Evolutionary conservation across 306 rosid genomes (phyloP), one percentile per base, ranked within the genome.

Genomic region (Cyclanthera cordifolia): DNA sequence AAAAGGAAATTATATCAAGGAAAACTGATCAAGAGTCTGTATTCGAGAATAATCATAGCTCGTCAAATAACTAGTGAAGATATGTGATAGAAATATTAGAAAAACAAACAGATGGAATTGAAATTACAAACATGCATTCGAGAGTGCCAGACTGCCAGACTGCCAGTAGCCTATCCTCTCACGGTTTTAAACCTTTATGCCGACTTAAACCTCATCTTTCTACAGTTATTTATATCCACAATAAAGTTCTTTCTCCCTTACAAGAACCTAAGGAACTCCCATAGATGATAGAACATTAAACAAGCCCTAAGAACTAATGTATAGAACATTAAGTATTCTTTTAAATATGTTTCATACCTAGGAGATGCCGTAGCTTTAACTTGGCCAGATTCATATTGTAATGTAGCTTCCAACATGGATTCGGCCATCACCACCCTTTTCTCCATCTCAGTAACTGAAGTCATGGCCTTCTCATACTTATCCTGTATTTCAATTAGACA

Each of bases 381-480:
- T 88, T 90, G 96, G 67, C 99, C 99, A 55, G 99, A 87, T 90
- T 93, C 91, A 70, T 93, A 93, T 69, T 90, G 95, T 77, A 93
- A 73, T 69, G 99, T 93, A 72, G 95, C 97, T 83, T 87, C 99
- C 85, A 93, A 72, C 91, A 86, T 76, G 64, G 95, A 87, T 81
- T 93, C 99, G 27, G 95, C 96, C 81, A 90, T 76, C 56, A 86
- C 84, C 71, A 79, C 95, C 65, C 86, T 89, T 77, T 88, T 90
- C 65, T 88, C 82, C 94, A 85, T 86, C 75, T 90, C 96, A 68
- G 80, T 78, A 17, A 86, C 47, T 39, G 86, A 87, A 72, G 81
- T 83, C 82, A 76, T 71, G 41, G 99, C 86, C 60, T 86, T 90
- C 34, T 90, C 96, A 77, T 90, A 90, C 72, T 86, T 93, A 79